Evolutionary conservation across 2,329 filamentous ascomycete species (phyloP), one percentile per base, ranked within the genome.

Genomic region (Neonectria hederae): DNA sequence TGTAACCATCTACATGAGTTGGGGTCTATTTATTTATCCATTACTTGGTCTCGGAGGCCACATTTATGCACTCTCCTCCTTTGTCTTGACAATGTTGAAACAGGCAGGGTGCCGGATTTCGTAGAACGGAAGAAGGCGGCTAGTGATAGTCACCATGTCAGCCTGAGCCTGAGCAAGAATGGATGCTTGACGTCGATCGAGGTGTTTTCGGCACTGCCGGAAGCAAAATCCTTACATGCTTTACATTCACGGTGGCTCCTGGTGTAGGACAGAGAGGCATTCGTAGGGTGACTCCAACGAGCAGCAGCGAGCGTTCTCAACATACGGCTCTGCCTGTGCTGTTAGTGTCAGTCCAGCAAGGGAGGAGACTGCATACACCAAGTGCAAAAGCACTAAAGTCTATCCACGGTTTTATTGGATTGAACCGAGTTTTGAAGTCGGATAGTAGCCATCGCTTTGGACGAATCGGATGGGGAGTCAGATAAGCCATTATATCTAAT

Each of bases 1-100:
- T 69, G 67, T 70, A 72, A 66, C 35, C 55, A 62, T 67, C 62
- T 69, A 58, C 66, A 63, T 63, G 60, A 65, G 55, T 61, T 59
- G 11, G 38, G 46, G 22, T 38, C 40, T 56, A 35, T 52, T 51
- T n/a, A 32, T 28, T 54, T 32, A 38, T 58, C 38, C 30, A 38
- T 22, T 35, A 35, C 51, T 43, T 17, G 49, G 51, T 55, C 45
- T 45, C 4, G 26, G 52, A 19, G 51, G 59, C 55, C 35, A 8
- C 9, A 32, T 22, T n/a, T 32, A 51, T 21, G 17, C 24, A 10
- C 11, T 13, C 8, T 5, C 10, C 13, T n/a, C n/a, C 6, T 30
- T 17, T 17, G 10, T 28, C 14, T 6, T 6, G 10, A 21, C 30
- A 10, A 30, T 32, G 2, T 24, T 21, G n/a, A 30, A 30, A 21